A percentile compares a stretch with the other conserved stretches of the same genome.
phyloP scores from a whole-genome alignment of 2,329 filamentous ascomycete species.

The Penicillium glabrum region DNA sequence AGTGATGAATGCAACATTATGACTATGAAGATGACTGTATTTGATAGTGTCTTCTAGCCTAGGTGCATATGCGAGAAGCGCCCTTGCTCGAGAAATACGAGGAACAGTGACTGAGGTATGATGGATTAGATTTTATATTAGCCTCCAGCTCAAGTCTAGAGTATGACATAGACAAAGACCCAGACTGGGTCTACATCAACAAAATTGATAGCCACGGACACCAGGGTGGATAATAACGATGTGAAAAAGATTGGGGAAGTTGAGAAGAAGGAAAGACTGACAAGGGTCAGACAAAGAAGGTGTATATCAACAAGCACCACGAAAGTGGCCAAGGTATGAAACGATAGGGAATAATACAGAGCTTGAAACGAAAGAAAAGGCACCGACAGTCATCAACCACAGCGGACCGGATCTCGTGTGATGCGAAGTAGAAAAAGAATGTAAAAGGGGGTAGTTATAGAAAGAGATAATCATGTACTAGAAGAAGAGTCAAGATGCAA shows the following conservation, averaged over 20 bases:
- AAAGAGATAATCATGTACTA: conserved; percentile 20
- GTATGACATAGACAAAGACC: background rate
- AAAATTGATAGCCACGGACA: background rate
- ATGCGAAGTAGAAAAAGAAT: conserved; percentile 7
- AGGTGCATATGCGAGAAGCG: background rate
- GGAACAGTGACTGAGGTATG: background rate
- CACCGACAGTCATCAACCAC: background rate
- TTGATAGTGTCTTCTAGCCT: background rate
- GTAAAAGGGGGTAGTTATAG: conserved; percentile 1
- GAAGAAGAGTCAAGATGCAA: conserved; percentile 19
- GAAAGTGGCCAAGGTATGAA: conserved; percentile 11
- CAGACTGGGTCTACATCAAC: background rate
- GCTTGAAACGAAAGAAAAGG: conserved; percentile 3
- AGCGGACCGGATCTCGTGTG: conserved; percentile 6
- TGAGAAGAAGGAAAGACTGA: conserved; percentile 1
- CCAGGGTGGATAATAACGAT: background rate
- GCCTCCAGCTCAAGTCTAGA: background rate
- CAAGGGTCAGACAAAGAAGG: conserved; percentile 11
- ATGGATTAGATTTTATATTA: conserved; percentile 3
- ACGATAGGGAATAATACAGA: conserved; percentile 17
- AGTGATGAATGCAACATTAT: conserved; percentile 6
- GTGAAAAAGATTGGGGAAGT: background rate
- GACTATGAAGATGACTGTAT: background rate
- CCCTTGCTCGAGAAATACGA: background rate
- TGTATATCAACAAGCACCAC: conserved; percentile 12